Conservation (phyloP, 495 filamentous ascomycete genomes). For the Xylaria cubensis region DNA sequence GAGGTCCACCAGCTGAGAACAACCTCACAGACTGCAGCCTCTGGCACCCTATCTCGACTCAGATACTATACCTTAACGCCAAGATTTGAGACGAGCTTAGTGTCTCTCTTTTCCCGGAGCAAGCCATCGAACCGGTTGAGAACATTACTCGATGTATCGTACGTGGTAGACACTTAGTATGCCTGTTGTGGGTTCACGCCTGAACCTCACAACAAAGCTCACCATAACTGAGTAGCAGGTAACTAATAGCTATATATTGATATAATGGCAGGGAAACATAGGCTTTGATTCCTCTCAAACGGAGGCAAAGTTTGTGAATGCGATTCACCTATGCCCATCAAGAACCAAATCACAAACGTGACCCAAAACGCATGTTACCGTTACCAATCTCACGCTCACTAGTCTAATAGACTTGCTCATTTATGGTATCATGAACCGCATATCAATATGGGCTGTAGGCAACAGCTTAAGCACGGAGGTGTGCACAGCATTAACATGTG, state of each 20-base stretch:
- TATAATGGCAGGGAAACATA: neutral
- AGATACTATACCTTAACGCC: neutral
- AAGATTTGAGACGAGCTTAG: neutral
- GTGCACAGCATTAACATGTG: slow-evolving; percentile 21
- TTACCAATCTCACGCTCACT: neutral
- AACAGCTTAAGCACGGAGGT: slow-evolving; percentile 6
- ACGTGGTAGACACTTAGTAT: neutral
- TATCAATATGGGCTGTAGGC: neutral
- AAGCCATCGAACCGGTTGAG: neutral
- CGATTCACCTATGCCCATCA: neutral
- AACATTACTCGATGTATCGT: neutral
- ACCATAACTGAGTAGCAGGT: neutral
- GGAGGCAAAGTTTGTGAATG: neutral
- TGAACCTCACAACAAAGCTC: neutral
- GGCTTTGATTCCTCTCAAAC: neutral
- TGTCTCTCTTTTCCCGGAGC: neutral
- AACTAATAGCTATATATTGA: neutral
- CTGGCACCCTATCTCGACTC: neutral
- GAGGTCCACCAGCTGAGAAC: neutral
- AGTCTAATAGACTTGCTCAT: neutral
- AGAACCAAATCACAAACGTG: neutral
- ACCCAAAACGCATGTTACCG: slow-evolving; percentile 6
- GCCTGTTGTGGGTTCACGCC: neutral
- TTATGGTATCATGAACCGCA: slow-evolving; percentile 1
- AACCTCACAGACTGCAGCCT: neutral